Evolutionary conservation across 2,329 filamentous ascomycete species (phyloP), one percentile per base, ranked within the genome.

Genomic region (Chalara sp.): DNA sequence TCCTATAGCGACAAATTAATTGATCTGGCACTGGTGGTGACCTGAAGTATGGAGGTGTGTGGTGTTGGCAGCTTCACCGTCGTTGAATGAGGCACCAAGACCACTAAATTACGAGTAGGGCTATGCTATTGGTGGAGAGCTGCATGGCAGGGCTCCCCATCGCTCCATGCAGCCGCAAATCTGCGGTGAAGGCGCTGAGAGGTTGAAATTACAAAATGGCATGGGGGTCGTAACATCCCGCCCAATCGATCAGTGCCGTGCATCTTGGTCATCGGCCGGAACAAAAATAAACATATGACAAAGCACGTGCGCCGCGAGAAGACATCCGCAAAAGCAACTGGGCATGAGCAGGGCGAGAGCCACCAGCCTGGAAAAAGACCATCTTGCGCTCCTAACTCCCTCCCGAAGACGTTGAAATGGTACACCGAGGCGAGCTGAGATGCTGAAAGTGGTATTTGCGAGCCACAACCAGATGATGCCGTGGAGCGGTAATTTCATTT

Each of bases 251-350:
- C 21, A 31, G 1, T 32, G 21, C 31, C 46, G 40, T 39, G n/a
- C 41, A n/a, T 40, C 53, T 58, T 60, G 50, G 50, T 56, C 47
- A 60, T 57, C 53, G 35, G 39, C 8, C 28, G 46, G 21, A 39
- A 41, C 51, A 53, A 58, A 58, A 61, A 62, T 60, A 62, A 58
- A 63, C 54, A 51, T 58, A 58, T 63, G 52, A 62, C 55, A 55
- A 62, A 63, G 58, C 58, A 57, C 55, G 54, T 61, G 55, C 48
- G 48, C 30, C 72, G 70, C 58, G 62, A 46, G 31, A 48, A 31
- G 67, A 52, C 61, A 31, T 41, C 44, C 35, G 28, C 35, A 32
- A 50, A 7, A 37, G 35, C 8, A 10, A 37, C 8, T 37, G 35
- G 8, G n/a, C n/a, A 8, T 37, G n/a, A n/a, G n/a, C n/a, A 10